Evolutionary conservation across 345 rosid species (phyloP), one percentile per base, ranked within the genome.

Genomic region (Erysimum cheiranthoides): DNA sequence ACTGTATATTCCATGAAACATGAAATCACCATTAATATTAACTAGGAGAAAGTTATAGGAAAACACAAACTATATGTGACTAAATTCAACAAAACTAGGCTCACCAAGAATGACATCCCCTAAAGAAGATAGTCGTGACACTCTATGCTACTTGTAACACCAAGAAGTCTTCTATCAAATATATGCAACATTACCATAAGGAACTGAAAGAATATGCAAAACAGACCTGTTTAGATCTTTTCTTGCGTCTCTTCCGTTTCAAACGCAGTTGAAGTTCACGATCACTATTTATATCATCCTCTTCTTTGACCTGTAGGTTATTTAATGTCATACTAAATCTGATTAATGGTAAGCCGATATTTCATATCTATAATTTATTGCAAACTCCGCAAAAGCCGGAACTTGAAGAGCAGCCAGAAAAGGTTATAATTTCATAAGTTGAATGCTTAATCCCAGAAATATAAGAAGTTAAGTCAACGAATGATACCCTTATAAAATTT

Each of bases 301-400:
- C 99, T 85, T 96, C 99, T 72, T 91, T 93, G 62, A 96, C 96
- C 99, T 96, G 88, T 77, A 65, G 58, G 69, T 67, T 7, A 75
- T 59, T 71, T 60, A 70, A 71, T 38, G 62, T 65, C 81, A 77
- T 49, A 64, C 18, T 65, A 36, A 65, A 58, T 73, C 66, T 64
- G 4, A 58, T 59, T 40, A 50, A 42, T 59, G 68, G 56, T n/a
- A 58, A 59, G 43, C 18, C 31, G n/a, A 31, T 58, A 59, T 59
- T 17, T 64, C 61, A 43, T 35, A 47, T 70, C 17, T 53, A 43
- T n/a, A 53, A 35, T 58, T 39, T 49, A 71, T 32, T 11, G 62
- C 47, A 66, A 10, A 50, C 62, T 78, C 54, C 4, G 51, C 30
- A 56, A 62, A 71, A 60, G 52, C 71, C 70, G 52, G 62, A 76